phyloP scores from a whole-genome alignment of 192 early-diverging fungal species.

The Podila epicladia region DNA sequence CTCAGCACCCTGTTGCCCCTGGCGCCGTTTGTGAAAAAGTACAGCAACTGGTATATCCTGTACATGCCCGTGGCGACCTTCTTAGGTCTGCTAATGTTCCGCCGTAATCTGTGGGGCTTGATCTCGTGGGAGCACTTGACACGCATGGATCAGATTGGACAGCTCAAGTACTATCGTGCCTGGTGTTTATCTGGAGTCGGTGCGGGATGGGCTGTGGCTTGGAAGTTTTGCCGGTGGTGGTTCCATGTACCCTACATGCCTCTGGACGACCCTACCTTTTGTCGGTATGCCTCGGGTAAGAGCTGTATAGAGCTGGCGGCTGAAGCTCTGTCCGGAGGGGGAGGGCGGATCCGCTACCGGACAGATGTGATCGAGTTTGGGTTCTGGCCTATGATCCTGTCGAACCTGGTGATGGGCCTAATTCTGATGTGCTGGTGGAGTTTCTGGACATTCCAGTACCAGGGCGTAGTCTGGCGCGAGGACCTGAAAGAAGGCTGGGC shows the following conservation, averaged over 20 bases:
- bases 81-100: slow-evolving; percentile 54
- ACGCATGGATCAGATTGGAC: slow-evolving; percentile 53
- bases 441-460: slow-evolving; percentile 68
- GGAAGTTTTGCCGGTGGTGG: slow-evolving; percentile 52
- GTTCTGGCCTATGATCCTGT: slow-evolving; percentile 50
- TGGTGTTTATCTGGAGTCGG: slow-evolving; percentile 63
- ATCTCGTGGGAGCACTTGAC: slow-evolving; percentile 64
- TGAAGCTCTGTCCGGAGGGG: background rate
- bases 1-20: slow-evolving; percentile 33
- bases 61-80: slow-evolving; percentile 57
- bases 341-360: slow-evolving; percentile 27
- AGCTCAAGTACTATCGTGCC: slow-evolving; percentile 54
- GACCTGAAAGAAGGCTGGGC: slow-evolving; percentile 62
- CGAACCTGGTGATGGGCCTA: slow-evolving; percentile 53
- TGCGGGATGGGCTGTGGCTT: slow-evolving; percentile 58
- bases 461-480: slow-evolving; percentile 62
- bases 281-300: slow-evolving; percentile 41
- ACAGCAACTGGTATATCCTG: slow-evolving; percentile 52
- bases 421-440: slow-evolving; percentile 64
- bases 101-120: slow-evolving; percentile 64
- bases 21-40: slow-evolving; percentile 55
- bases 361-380: slow-evolving; percentile 42
- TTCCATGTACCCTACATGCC: slow-evolving; percentile 49
- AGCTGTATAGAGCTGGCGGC: slow-evolving; percentile 27
- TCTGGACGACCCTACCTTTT: slow-evolving; percentile 45